Evolutionary conservation across 345 rosid genomes (phyloP), one percentile per base, ranked within the genome.

Genomic region (Populus davidiana): DNA sequence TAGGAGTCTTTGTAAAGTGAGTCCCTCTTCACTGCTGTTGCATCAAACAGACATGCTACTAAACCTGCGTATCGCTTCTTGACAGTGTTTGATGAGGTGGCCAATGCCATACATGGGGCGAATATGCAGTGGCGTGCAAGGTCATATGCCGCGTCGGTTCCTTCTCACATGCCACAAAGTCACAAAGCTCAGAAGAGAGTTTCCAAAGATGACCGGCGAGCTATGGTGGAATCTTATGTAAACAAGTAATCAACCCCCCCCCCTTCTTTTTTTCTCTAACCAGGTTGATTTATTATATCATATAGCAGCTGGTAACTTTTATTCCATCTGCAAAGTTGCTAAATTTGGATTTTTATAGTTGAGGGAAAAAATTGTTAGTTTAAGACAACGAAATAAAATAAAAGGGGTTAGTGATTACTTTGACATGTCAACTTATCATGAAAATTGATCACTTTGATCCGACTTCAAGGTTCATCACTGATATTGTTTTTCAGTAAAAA

Each of bases 151-250:
- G 84, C 88, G 70, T 78, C 85, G 71, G 80, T 76, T 74, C 82
- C 87, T 68, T 81, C 88, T 52, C 84, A 77, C 2, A 4, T 52
- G 25, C 86, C 86, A 3, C 74, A 81, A 39, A 10, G 81, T 63
- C 77, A 3, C n/a, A 81, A 23, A 63, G 20, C 38, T 29, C 74
- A 41, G 25, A 84, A 69, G 74, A 47, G 50, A 47, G 62, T 89
- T 50, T 39, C 90, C 21, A 82, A 68, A 78, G 86, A 75, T 61
- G 90, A 85, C 52, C 81, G 91, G 36, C 76, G 78, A 72, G 86
- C 82, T 72, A 75, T 85, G 86, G 73, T 89, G 79, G 85, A 77
- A 70, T 75, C 82, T 81, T 89, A 75, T 44, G 86, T 87, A 16
- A 76, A 74, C 72, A 87, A 70, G 92, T 70, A 12, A 31, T 65